Evolutionary conservation across 768 basidiomycete species (phyloP), one percentile per base, ranked within the genome.

Genomic region (Melanogaster broomeanus): DNA sequence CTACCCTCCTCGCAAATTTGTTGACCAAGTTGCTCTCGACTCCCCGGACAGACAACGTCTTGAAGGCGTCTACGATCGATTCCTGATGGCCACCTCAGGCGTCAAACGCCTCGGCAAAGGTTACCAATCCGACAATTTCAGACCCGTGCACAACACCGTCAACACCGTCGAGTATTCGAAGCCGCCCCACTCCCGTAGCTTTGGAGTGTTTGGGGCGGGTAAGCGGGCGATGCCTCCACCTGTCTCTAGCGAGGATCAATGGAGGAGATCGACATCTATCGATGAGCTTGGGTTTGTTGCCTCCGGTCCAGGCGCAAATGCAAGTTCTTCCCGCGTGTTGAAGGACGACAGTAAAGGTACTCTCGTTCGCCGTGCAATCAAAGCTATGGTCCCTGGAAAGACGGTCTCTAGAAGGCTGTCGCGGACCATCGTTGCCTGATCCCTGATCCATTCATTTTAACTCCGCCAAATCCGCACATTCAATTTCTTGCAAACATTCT

Each of bases 41-140:
- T 77, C 84, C 0, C 84, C 86, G 0, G 77, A 77, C 49, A 80
- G 73, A 51, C 83, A 78, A 37, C 81, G 78, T 41, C 61, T 88
- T 24, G 89, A 91, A 71, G 81, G 81, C 49, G 85, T 87, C 16
- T 93, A 92, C 54, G 90, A 93, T 58, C 82, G 86, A 37, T 86
- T 91, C 73, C 74, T 92, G 25, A 88, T 90, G 86, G 85, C 88
- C 11, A 88, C 87, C 1, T 81, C 84, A 2, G 86, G 87, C 24
- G 89, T 93, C 35, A 90, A 85, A 62, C 87, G 89, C 25, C 71
- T 87, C 8, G 90, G 90, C 4, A 84, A 82, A 61, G 90, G 90
- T 7, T 91, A 92, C 59, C 87, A 92, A 67, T 90, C 88, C 2
- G 81, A 88, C 46, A 80, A 79, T 55, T 48, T 70, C 46, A 77